Conservation (phyloP, 2,329 filamentous ascomycete species). For the Xenoacremonium recifei region DNA sequence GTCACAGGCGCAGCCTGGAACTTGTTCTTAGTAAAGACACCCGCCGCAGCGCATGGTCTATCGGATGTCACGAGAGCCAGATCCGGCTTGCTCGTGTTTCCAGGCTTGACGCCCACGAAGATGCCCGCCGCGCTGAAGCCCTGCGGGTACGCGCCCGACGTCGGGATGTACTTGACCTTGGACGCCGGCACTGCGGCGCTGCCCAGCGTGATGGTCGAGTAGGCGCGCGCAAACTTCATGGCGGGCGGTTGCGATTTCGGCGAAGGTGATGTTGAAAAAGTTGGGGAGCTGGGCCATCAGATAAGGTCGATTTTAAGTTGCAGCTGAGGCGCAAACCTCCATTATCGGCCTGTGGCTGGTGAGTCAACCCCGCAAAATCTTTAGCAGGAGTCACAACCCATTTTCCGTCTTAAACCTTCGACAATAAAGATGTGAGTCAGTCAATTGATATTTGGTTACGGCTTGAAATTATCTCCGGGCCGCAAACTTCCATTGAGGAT, state of each 20-base stretch:
- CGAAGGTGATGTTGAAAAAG: constrained; percentile 10
- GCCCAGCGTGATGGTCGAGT: constrained; percentile 27
- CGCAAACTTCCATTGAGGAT: no score
- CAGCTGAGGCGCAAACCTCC: background rate
- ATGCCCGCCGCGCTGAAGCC: constrained; percentile 86
- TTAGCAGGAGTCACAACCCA: no score
- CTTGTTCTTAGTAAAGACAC: constrained; percentile 96
- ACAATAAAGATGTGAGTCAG: no score
- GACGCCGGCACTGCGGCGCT: constrained; percentile 60
- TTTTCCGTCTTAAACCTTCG: no score
- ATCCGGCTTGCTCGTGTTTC: constrained; percentile 89
- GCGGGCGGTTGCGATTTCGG: constrained; percentile 9
- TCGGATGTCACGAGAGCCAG: constrained; percentile 87
- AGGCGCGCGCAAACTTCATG: constrained; percentile 36
- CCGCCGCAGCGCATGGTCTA: constrained; percentile 79
- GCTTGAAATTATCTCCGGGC: no score
- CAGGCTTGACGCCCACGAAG: constrained; percentile 89
- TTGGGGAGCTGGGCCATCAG: constrained; percentile 6
- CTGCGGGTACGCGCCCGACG: constrained; percentile 80
- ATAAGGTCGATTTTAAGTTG: no score
- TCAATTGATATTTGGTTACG: no score
- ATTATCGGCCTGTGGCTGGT: no score
- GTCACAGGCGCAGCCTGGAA: constrained; percentile 96
- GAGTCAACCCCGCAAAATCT: no score
- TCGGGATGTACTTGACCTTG: constrained; percentile 90